phyloP scores from a whole-genome alignment of 148 eudicot genomes.

The Mesembryanthemum crystallinum region DNA sequence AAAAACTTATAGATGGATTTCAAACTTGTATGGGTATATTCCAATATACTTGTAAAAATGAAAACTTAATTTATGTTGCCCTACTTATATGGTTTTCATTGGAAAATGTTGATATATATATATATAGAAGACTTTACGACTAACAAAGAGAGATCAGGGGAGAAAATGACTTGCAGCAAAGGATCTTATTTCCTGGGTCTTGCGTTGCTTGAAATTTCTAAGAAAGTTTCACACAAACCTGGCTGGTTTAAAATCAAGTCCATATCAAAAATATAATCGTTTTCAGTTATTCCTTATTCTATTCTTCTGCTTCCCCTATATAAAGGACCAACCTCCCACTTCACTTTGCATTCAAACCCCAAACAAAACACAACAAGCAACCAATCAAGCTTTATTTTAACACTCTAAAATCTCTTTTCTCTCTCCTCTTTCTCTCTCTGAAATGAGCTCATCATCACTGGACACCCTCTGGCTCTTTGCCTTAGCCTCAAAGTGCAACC shows the following conservation, averaged over 20 bases:
- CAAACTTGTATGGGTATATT: too few species aligned
- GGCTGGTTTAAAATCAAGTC: background rate
- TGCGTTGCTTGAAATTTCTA: background rate
- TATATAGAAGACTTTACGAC: background rate
- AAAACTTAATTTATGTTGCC: too few species aligned
- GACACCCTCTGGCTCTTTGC: constrained; percentile 64
- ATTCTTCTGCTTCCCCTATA: constrained; percentile 8
- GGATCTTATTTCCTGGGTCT: background rate
- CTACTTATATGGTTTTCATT: too few species aligned
- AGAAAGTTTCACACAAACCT: background rate
- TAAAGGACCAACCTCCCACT: constrained; percentile 7
- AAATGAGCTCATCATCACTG: constrained; percentile 36
- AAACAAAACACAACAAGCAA: background rate
- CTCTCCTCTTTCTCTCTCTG: background rate
- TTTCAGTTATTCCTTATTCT: constrained; percentile 14
- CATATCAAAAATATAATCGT: background rate
- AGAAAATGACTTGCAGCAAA: constrained; percentile 6
- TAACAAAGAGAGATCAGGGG: background rate
- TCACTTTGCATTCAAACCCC: constrained; percentile 13
- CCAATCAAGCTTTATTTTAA: background rate
- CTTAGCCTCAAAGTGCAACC: constrained; percentile 50
- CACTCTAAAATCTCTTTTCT: background rate
- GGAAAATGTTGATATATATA: too few species aligned
- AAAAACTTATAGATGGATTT: too few species aligned
- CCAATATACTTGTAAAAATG: too few species aligned